Evolutionary conservation across 2,329 filamentous ascomycete genomes (phyloP).

Genomic region (Pseudopyricularia javanii): DNA sequence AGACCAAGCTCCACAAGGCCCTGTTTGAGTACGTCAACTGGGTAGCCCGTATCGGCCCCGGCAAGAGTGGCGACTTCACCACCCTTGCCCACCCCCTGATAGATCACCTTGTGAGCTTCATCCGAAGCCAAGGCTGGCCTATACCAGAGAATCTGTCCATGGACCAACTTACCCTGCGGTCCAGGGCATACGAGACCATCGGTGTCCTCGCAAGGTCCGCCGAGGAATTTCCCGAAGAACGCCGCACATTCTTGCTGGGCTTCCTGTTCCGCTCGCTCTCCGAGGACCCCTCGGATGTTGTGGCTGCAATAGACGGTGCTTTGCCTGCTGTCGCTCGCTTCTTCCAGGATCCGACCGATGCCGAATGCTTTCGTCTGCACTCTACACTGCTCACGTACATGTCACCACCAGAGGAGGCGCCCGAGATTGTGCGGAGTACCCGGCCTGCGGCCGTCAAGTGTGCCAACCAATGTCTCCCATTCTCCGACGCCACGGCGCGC

Average conservation of each 20-base stretch:
- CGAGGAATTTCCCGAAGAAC: slow-evolving; percentile 23
- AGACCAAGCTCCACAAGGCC: slow-evolving; percentile 66
- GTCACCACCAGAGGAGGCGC: slow-evolving; percentile 29
- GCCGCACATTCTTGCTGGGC: slow-evolving; percentile 33
- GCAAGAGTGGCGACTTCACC: slow-evolving; percentile 11
- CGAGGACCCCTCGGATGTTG: slow-evolving; percentile 66
- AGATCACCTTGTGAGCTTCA: slow-evolving; percentile 56
- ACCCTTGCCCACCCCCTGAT: slow-evolving; percentile 38
- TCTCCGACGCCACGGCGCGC: slow-evolving; percentile 63
- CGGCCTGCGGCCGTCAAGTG: slow-evolving; percentile 78
- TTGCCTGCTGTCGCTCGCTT: slow-evolving; percentile 57
- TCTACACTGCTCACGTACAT: slow-evolving; percentile 58
- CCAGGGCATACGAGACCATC: slow-evolving; percentile 81
- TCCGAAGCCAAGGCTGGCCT: slow-evolving; percentile 77
- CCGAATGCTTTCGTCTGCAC: slow-evolving; percentile 23
- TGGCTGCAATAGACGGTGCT: slow-evolving; percentile 80
- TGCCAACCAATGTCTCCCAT: slow-evolving; percentile 78
- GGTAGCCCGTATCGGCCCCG: slow-evolving; percentile 62
- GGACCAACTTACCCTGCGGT: slow-evolving; percentile 56
- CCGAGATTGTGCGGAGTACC: slow-evolving; percentile 54
- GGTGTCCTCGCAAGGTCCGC: slow-evolving; percentile 64
- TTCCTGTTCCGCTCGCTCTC: slow-evolving; percentile 80
- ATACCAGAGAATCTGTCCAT: slow-evolving; percentile 29
- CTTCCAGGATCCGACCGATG: slow-evolving; percentile 17
- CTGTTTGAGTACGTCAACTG: slow-evolving; percentile 82